phyloP scores from a whole-genome alignment of 2,329 filamentous ascomycete genomes.

The Aspergillus transmontanensis region DNA sequence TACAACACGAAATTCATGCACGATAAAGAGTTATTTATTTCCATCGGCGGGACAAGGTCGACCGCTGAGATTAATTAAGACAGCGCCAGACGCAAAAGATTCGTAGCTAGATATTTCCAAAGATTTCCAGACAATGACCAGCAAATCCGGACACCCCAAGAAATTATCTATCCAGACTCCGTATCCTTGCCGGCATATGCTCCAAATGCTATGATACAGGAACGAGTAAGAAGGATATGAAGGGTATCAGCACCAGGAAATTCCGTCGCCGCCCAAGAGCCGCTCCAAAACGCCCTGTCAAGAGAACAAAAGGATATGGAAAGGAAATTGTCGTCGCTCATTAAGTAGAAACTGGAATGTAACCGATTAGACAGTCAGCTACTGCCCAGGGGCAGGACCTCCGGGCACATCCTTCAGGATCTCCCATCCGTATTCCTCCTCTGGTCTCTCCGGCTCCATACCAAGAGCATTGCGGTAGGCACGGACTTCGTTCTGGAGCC shows the following conservation, averaged over 20 bases:
- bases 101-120: constrained; percentile 7
- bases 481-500: constrained; percentile 53
- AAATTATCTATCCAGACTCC: background rate
- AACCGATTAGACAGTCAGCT: background rate
- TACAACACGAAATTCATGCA: background rate
- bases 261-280: constrained; percentile 18
- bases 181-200: background rate
- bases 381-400: constrained; percentile 21
- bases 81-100: background rate
- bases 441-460: constrained; percentile 50
- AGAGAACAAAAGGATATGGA: constrained; percentile 13
- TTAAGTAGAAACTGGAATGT: background rate
- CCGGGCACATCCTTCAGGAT: constrained; percentile 48
- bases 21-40: background rate
- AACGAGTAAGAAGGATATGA: constrained; percentile 15
- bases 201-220: background rate
- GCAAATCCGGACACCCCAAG: constrained; percentile 7
- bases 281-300: constrained; percentile 27
- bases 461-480: constrained; percentile 51
- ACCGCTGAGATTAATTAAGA: background rate
- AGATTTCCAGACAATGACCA: constrained; percentile 5
- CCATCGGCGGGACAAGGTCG: background rate
- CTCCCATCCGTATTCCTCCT: constrained; percentile 54
- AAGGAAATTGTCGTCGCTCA: constrained; percentile 26
- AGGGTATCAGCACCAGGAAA: constrained; percentile 29